phyloP scores from a whole-genome alignment of 1,284 basidiomycete genomes.

The Cryptococcus sp. region DNA sequence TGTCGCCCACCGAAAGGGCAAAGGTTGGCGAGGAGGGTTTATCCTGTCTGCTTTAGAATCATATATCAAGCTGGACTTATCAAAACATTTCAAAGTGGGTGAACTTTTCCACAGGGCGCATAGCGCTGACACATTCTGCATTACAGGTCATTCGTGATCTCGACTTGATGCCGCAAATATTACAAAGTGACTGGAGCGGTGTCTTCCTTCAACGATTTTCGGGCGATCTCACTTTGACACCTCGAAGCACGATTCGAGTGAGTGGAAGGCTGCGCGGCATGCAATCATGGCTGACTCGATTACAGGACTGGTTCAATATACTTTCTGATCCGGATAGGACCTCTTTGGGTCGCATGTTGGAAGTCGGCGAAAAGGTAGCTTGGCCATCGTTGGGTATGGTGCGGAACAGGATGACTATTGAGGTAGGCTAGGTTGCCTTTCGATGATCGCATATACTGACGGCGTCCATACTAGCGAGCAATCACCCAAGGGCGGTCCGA shows the following conservation, averaged over 20 bases:
- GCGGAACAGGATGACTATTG: slow-evolving; percentile 67
- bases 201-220: slow-evolving; percentile 75
- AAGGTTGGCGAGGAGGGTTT: slow-evolving; percentile 95
- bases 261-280: slow-evolving; percentile 25
- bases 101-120: not conserved
- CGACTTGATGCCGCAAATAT: slow-evolving; percentile 79
- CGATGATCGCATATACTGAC: slow-evolving; percentile 4
- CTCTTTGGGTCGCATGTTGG: slow-evolving; percentile 79
- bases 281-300: not conserved
- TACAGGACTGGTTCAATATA: slow-evolving; percentile 77
- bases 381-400: slow-evolving; percentile 97
- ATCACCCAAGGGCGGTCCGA: slow-evolving; percentile 77
- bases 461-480: slow-evolving; percentile 69
- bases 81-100: slow-evolving; percentile 85
- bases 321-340: slow-evolving; percentile 78
- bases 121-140: slow-evolving; percentile 7
- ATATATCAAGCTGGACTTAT: slow-evolving; percentile 89
- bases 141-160: slow-evolving; percentile 82
- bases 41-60: slow-evolving; percentile 87
- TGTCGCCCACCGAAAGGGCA: slow-evolving; percentile 32
- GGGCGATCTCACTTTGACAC: slow-evolving; percentile 68
- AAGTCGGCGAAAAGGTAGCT: slow-evolving; percentile 83
- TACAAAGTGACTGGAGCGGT: slow-evolving; percentile 93
- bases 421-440: slow-evolving; percentile 28
- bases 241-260: slow-evolving; percentile 73